Percentiles rank a stretch among this genome's conserved stretches.
phyloP scores from a whole-genome alignment of 768 basidiomycete genomes.

The Rhizopogon roseolus region DNA sequence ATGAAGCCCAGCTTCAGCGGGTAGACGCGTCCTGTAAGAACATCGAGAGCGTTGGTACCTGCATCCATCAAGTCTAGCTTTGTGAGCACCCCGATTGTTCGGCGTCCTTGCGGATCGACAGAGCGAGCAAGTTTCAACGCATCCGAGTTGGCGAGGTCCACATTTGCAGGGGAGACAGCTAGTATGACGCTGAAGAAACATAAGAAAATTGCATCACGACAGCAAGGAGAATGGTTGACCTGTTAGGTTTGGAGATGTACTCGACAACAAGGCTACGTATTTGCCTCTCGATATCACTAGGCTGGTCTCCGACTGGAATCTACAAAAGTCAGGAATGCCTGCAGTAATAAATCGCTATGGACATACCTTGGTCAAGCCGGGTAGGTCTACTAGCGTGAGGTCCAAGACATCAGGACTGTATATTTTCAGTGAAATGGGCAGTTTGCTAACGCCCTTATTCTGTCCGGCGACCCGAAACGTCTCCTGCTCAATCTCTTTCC shows the following conservation, averaged over 20 bases:
- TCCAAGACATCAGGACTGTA: slow-evolving; percentile 95
- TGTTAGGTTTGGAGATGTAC: slow-evolving; percentile 95
- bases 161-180: slow-evolving; percentile 95
- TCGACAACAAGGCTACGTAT: slow-evolving; percentile 93
- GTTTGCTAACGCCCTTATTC: slow-evolving; percentile 96
- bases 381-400: slow-evolving; percentile 92
- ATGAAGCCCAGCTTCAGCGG: slow-evolving; percentile 98
- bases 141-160: slow-evolving; percentile 98
- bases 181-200: slow-evolving; percentile 73
- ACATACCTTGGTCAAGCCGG: slow-evolving; percentile 90
- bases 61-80: slow-evolving; percentile 99
- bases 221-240: slow-evolving; percentile 41
- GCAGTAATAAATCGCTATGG: background rate
- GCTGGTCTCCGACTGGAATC: slow-evolving; percentile 97
- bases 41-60: slow-evolving; percentile 95
- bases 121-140: slow-evolving; percentile 93
- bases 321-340: slow-evolving; percentile 23
- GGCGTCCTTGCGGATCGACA: slow-evolving; percentile 92
- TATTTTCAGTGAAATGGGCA: slow-evolving; percentile 93
- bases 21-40: slow-evolving; percentile 94
- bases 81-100: slow-evolving; percentile 94
- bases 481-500: slow-evolving; percentile 97
- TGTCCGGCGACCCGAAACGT: slow-evolving; percentile 96
- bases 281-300: slow-evolving; percentile 95
- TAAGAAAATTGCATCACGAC: background rate